Evolutionary conservation across 371 early-diverging fungal species (phyloP), one percentile per base, ranked within the genome.

Genomic region (Nematocida sp.): DNA sequence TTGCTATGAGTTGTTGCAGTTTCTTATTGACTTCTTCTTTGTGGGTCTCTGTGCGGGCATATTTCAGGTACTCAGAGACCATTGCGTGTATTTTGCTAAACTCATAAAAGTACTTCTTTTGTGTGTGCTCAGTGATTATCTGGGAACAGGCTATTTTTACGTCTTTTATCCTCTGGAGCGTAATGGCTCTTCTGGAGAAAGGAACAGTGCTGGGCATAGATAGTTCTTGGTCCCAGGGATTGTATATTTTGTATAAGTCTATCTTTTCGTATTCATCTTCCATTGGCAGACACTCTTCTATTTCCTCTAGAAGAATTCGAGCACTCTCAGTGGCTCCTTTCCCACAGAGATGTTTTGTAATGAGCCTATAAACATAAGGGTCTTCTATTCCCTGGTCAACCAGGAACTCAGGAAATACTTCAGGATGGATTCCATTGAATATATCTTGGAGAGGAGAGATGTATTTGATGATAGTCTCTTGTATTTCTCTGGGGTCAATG

Each of bases 141-240:
- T 41, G 9, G 3, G 43, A 5, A 35, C 25, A 29, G 5, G 25
- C 38, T 23, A 9, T 37, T 32, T 38, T 47, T 37, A 38, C 31
- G 17, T 70, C 31, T 23, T 19, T 40, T 11, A n/a, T 34, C 29
- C 29, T 29, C n/a, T n/a, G 32, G 15, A 29, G 38, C n/a, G 13
- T 60, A 15, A 17, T 31, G 9, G 74, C 11, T 17, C 21, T 49
- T 2, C 7, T 13, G 2, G 17, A 5, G 3, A 41, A 15, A 7
- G 61, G 0, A 7, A 40, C 38, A 25, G 21, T 32, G 15, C n/a
- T 32, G 9, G 61, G 48, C 32, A 41, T 11, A 7, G 25, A 23
- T 27, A 70, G 74, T 51, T 58, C 61, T 23, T 70, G 60, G 4
- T 19, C 0, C 74, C 74, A 70, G 7, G 74, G 74, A 32, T 3